Conservation (phyloP, 139 green algal species). For the Gonium pectorale region DNA sequence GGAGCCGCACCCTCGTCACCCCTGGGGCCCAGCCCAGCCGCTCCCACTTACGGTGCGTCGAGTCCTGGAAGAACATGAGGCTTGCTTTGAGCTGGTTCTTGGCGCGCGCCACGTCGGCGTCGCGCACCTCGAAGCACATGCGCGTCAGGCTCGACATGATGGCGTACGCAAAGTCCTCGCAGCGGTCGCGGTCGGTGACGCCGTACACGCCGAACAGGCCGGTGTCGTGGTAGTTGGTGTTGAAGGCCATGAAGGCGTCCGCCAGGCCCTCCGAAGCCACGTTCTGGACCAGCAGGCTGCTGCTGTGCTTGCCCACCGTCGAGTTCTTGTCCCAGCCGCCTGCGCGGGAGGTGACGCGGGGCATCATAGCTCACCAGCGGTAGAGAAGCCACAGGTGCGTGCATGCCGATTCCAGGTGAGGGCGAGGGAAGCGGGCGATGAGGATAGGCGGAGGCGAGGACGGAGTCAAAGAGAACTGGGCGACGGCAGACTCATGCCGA, state of each 20-base stretch:
- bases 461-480: no score
- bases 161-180: constrained; percentile 76
- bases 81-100: constrained; percentile 96
- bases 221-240: constrained; percentile 97
- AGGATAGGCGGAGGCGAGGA: no score
- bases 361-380: no score
- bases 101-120: constrained; percentile 91
- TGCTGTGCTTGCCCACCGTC: constrained; percentile 62
- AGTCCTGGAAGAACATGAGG: constrained; percentile 78
- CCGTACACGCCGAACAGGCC: constrained; percentile 97
- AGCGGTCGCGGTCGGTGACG: constrained; percentile 70
- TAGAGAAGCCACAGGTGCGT: no score
- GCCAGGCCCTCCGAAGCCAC: constrained; percentile 89
- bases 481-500: no score
- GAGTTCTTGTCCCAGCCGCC: constrained; percentile 82
- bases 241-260: constrained; percentile 95
- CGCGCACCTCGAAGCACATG: constrained; percentile 90
- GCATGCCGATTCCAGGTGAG: no score
- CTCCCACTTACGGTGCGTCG: constrained; percentile 60
- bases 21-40: no score
- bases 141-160: constrained; percentile 83
- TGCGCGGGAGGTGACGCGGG: constrained; percentile 40
- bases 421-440: background rate
- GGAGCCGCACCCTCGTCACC: background rate
- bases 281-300: constrained; percentile 84